Evolutionary conservation across 2,329 filamentous ascomycete species (phyloP).

Genomic region (Penicillium sp.): DNA sequence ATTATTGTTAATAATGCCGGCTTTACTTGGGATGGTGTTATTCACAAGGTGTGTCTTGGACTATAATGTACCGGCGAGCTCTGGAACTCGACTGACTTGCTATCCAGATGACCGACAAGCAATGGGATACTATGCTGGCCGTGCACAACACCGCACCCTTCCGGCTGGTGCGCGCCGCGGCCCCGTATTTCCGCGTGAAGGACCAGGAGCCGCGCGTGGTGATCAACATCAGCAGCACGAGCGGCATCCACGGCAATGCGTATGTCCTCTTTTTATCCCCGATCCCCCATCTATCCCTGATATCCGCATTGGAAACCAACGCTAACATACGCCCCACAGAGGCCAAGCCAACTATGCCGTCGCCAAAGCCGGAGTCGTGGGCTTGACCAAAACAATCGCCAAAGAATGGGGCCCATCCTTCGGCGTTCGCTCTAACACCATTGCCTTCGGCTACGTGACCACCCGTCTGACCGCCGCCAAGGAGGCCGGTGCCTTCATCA

Average conservation of each 20-base stretch:
- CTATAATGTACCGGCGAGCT: background rate
- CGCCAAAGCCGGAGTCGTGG: conserved; percentile 79
- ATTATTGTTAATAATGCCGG: conserved; percentile 90
- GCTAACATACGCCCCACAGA: conserved; percentile 13
- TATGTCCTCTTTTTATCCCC: conserved; percentile 22
- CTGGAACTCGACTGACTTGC: background rate
- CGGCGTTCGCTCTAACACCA: conserved; percentile 77
- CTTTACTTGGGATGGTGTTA: conserved; percentile 89
- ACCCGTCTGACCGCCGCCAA: conserved; percentile 81
- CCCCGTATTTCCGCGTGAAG: conserved; percentile 82
- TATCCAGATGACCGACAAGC: conserved; percentile 74
- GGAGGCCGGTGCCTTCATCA: conserved; percentile 77
- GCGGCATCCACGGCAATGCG: conserved; percentile 79
- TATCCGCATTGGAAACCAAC: background rate
- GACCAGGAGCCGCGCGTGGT: conserved; percentile 76
- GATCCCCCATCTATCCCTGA: background rate
- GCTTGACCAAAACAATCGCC: conserved; percentile 83
- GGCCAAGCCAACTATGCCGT: conserved; percentile 88
- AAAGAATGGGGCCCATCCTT: conserved; percentile 88
- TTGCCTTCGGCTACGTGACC: conserved; percentile 79
- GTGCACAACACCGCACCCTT: conserved; percentile 85
- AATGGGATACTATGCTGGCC: conserved; percentile 84
- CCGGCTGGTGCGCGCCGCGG: conserved; percentile 73
- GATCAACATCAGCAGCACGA: conserved; percentile 81
- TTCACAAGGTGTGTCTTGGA: conserved; percentile 63